A percentile compares a stretch with the other conserved stretches of the same genome.
These are phyloP conservation scores for Cytospora leucostoma DNA, from an alignment of 2,329 filamentous ascomycete genomes.

Conservation along the genomic window DNA sequence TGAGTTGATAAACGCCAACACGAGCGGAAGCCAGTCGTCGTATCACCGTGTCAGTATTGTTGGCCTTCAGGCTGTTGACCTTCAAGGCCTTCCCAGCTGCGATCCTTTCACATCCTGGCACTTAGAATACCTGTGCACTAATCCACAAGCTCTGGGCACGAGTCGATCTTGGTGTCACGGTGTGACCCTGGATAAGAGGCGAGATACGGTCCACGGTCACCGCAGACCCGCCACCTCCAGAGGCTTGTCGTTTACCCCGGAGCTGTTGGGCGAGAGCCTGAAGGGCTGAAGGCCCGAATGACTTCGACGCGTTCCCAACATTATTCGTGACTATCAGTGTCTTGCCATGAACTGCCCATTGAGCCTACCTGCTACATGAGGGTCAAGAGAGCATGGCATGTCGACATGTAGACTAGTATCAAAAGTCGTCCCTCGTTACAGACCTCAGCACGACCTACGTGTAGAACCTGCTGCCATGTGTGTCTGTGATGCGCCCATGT, in stretches of 20 bases:
- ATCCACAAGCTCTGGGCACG: conserved; percentile 17
- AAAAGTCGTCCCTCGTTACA: too few relatives aligned
- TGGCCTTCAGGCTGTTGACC: too few relatives aligned
- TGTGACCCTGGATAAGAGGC: conserved; percentile 7
- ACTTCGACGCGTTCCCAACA: conserved; percentile 16
- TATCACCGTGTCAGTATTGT: not conserved
- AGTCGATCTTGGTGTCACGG: conserved; percentile 11
- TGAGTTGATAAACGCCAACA: too few relatives aligned
- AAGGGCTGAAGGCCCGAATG: not conserved
- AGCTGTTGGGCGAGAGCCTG: conserved; percentile 14
- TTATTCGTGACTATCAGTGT: not conserved
- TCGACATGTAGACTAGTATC: too few relatives aligned
- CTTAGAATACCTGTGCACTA: not conserved
- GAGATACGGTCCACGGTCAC: not conserved
- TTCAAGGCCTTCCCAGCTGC: too few relatives aligned
- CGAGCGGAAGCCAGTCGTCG: too few relatives aligned
- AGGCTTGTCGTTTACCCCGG: conserved; percentile 6
- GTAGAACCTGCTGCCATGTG: not conserved
- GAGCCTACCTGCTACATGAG: not conserved
- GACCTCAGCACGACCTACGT: too few relatives aligned
- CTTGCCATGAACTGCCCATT: conserved; percentile 14
- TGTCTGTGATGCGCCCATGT: not conserved
- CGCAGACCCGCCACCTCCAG: conserved; percentile 9
- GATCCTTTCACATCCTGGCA: not conserved
- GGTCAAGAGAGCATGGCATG: not conserved